phyloP scores from a whole-genome alignment of 345 rosid genomes.

The Arabidopsis thaliana region DNA sequence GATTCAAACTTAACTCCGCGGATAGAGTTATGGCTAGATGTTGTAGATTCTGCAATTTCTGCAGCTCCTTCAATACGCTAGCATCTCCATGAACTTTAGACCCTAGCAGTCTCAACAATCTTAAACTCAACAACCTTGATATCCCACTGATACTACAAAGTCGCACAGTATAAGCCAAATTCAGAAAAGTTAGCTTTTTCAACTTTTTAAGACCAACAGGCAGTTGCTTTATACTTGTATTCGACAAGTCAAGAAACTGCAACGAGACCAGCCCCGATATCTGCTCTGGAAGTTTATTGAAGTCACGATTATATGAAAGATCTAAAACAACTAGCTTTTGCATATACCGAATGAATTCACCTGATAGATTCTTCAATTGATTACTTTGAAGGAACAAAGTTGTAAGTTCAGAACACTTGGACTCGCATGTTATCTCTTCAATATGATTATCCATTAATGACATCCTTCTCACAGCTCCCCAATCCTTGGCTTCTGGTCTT shows the following conservation, averaged over 20 bases:
- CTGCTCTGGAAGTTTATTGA: conserved; percentile 3
- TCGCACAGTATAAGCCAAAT: not conserved
- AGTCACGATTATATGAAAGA: conserved; percentile 18
- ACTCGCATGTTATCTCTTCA: conserved; percentile 8
- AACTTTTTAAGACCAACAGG: conserved; percentile 15
- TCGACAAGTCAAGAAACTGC: conserved; percentile 37
- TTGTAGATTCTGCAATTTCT: not conserved
- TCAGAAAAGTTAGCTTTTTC: conserved; percentile 15
- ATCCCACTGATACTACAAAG: not conserved
- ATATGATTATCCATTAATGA: conserved; percentile 43
- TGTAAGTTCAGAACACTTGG: conserved; percentile 36
- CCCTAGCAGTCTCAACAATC: fast-evolving
- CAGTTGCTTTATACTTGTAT: not conserved
- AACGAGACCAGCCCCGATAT: conserved; percentile 25
- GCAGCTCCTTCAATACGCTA: not conserved
- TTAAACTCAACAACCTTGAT: not conserved
- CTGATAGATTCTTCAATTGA: conserved; percentile 4
- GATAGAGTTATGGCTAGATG: not conserved
- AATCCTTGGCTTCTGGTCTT: conserved; percentile 14
- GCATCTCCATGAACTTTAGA: not conserved
- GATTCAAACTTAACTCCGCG: too few species aligned
- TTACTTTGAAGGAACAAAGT: conserved; percentile 41
- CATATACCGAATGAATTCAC: conserved; percentile 43
- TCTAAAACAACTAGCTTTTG: conserved; percentile 43
- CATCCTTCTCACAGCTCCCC: conserved; percentile 20